Percentiles rank a stretch among this genome's conserved stretches.
These are phyloP conservation scores for Amanita muscaria DNA, from an alignment of 768 basidiomycete species.

Conservation along the genomic window DNA sequence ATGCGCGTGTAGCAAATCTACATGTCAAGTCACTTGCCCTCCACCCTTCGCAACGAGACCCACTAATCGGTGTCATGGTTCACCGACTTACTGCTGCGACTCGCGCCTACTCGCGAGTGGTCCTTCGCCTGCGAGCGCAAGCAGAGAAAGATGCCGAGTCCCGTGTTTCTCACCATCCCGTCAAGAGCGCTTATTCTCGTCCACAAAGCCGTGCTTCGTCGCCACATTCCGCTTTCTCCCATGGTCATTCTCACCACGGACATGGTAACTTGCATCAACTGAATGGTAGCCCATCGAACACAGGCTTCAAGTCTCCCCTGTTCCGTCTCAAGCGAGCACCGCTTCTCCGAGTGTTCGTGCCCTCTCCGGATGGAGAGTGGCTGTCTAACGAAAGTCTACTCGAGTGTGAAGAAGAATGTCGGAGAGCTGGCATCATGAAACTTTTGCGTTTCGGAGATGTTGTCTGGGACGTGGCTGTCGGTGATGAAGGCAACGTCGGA, in stretches of 20 bases:
- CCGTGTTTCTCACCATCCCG: conserved; percentile 15
- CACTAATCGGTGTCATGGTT: conserved; percentile 33
- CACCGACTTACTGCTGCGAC: conserved; percentile 49
- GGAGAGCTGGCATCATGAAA: conserved; percentile 52
- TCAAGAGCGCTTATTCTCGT: conserved; percentile 25
- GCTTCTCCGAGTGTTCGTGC: conserved; percentile 73
- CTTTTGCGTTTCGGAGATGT: conserved; percentile 71
- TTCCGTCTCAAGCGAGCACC: conserved; percentile 67
- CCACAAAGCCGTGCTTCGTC: conserved; percentile 62
- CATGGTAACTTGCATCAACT: conserved; percentile 8
- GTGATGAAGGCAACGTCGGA: conserved; percentile 82
- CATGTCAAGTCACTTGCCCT: conserved; percentile 44
- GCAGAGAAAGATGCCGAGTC: conserved; percentile 50
- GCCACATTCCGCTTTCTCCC: conserved; percentile 43
- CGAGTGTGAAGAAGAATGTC: conserved; percentile 76
- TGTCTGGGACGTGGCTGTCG: conserved; percentile 81
- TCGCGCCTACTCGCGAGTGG: conserved; percentile 72
- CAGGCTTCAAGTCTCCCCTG: conserved; percentile 60
- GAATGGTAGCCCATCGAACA: not conserved
- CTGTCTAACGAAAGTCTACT: conserved; percentile 72
- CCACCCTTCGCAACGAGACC: conserved; percentile 35
- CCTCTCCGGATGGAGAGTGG: conserved; percentile 83
- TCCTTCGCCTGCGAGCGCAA: conserved; percentile 69
- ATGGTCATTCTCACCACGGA: conserved; percentile 30
- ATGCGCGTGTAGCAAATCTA: conserved; percentile 47